Percentiles rank a stretch among this genome's conserved stretches.
Evolutionary conservation across 139 green algal genomes (phyloP).

Genomic region (Micractinium sp.): DNA sequence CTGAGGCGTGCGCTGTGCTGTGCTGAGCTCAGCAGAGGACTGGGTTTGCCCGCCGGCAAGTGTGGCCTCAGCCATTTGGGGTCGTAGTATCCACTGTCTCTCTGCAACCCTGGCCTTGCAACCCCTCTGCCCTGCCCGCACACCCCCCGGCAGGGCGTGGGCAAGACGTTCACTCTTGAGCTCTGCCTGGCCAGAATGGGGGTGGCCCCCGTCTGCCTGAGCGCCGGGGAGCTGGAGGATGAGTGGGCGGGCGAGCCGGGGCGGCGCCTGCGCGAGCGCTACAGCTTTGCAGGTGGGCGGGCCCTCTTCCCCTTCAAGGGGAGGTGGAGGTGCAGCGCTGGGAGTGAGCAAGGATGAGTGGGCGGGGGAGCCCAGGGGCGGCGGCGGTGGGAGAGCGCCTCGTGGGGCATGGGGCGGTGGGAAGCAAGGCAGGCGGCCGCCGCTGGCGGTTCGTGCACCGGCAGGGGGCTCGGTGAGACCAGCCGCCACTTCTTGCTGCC

Average conservation of each 20-base stretch:
- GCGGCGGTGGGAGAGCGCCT: too few relatives aligned
- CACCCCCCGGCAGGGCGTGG: conserved; percentile 50
- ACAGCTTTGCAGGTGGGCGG: conserved; percentile 16
- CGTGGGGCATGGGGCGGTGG: too few relatives aligned
- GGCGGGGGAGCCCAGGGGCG: too few relatives aligned
- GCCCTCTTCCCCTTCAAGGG: neutral
- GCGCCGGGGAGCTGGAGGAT: conserved; percentile 79
- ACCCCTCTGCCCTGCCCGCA: neutral
- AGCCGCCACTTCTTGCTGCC: too few relatives aligned
- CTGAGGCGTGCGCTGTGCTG: too few relatives aligned
- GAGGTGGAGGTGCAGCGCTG: neutral
- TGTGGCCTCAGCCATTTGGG: too few relatives aligned
- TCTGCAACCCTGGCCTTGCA: neutral
- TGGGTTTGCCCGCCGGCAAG: too few relatives aligned
- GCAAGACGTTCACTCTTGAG: conserved; percentile 77
- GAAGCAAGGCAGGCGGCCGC: too few relatives aligned
- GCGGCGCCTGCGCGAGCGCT: conserved; percentile 43
- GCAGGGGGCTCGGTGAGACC: too few relatives aligned
- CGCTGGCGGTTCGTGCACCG: too few relatives aligned
- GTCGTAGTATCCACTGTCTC: neutral
- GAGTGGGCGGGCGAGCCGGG: conserved; percentile 70
- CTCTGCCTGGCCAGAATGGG: conserved; percentile 10
- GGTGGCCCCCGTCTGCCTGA: conserved; percentile 34
- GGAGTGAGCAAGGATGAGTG: neutral
- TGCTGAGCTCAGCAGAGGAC: too few relatives aligned